Evolutionary conservation across 1,284 basidiomycete species (phyloP).

Genomic region (Naganishia albida): DNA sequence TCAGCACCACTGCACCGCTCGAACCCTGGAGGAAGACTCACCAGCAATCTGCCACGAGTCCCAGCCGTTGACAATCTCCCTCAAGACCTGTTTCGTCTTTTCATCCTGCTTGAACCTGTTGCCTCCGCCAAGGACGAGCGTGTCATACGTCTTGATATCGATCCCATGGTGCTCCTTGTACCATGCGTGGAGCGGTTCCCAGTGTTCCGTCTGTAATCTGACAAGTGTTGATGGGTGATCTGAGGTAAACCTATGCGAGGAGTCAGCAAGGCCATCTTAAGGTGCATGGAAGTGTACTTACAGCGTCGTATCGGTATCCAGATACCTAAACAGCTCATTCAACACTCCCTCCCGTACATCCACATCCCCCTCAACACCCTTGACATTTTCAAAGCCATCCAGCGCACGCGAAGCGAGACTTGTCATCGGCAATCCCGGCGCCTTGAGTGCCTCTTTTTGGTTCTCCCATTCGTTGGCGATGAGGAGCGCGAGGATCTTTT

Average conservation of each 20-base stretch:
- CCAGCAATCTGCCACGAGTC: constrained; percentile 85
- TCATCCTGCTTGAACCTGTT: constrained; percentile 67
- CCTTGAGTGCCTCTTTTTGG: constrained; percentile 81
- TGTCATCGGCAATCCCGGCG: constrained; percentile 88
- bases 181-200: constrained; percentile 87
- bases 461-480: constrained; percentile 97
- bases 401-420: constrained; percentile 85
- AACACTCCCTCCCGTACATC: constrained; percentile 60
- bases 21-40: constrained; percentile 54
- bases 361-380: constrained; percentile 53
- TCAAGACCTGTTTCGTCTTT: constrained; percentile 66
- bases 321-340: constrained; percentile 75
- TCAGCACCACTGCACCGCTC: constrained; percentile 18
- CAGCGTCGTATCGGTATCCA: constrained; percentile 97
- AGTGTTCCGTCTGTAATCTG: constrained; percentile 77
- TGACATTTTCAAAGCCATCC: constrained; percentile 68
- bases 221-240: constrained; percentile 74
- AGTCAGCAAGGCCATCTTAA: constrained; percentile 15
- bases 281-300: constrained; percentile 50
- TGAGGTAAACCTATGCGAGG: constrained; percentile 70
- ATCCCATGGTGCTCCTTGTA: constrained; percentile 66
- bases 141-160: constrained; percentile 56
- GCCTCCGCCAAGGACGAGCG: constrained; percentile 65
- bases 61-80: constrained; percentile 63
- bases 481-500: constrained; percentile 73